Conservation (phyloP, 495 filamentous ascomycete genomes). For the Elaphomyces granulatus region DNA sequence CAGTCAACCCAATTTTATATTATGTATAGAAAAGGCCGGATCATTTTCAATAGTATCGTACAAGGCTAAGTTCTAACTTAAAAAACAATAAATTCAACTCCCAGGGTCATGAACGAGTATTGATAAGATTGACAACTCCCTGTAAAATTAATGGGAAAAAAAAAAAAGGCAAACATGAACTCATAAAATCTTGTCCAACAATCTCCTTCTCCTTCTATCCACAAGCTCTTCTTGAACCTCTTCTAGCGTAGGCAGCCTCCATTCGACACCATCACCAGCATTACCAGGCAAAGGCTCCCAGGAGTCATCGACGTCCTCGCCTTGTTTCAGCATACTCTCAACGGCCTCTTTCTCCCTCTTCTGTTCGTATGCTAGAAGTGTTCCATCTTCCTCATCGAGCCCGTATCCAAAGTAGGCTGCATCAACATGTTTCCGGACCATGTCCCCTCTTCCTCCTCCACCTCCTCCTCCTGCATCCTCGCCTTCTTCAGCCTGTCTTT, state of each 20-base stretch:
- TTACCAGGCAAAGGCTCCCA: conserved; percentile 88
- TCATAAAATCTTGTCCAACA: conserved; percentile 68
- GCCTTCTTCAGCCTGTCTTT: conserved; percentile 47
- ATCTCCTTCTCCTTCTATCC: conserved; percentile 63
- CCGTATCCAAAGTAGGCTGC: conserved; percentile 94
- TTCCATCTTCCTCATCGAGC: conserved; percentile 84
- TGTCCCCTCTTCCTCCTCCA: conserved; percentile 53
- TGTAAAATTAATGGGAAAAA: too few relatives aligned
- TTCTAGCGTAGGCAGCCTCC: conserved; percentile 72
- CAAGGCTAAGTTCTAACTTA: too few relatives aligned
- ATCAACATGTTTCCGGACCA: conserved; percentile 68
- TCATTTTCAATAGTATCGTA: too few relatives aligned
- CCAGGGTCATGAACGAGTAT: too few relatives aligned
- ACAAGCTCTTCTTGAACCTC: conserved; percentile 90
- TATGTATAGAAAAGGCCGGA: too few relatives aligned
- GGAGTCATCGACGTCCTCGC: conserved; percentile 34
- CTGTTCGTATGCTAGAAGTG: conserved; percentile 65
- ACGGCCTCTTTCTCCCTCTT: conserved; percentile 70
- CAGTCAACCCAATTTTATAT: too few relatives aligned
- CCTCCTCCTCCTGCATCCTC: conserved; percentile 40
- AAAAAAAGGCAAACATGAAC: conserved; percentile 5
- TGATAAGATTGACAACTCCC: too few relatives aligned
- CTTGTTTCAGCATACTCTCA: conserved; percentile 42
- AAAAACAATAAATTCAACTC: too few relatives aligned
- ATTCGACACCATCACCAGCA: conserved; percentile 64